Base-by-base conservation (phyloP, 2,329 filamentous ascomycete genomes). In the Epichloe baconii region DNA sequence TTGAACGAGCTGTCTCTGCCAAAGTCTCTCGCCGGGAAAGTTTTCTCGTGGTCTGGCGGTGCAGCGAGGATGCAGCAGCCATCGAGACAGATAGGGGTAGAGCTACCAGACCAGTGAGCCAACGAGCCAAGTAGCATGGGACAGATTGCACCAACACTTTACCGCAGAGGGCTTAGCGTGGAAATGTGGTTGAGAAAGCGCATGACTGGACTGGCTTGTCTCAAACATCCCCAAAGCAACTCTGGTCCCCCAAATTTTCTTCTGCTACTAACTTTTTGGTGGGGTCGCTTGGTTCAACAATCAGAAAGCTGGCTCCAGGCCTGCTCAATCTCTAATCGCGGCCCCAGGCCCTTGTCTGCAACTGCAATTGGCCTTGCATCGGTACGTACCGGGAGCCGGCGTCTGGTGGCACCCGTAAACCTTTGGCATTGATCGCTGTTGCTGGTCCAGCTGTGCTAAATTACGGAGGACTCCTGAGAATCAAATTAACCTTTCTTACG, bases 201-300 rank as follows among this genome's bases (percentile, higher is more conserved):
- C 14, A 10, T 40, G 40, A 26, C 19, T 14, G 17, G 17, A 17
- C 17, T 17, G 17, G 17, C 17, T 1, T 17, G 17, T 17, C 17
- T 17, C 17, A 17, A 17, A 17, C 17, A 17, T 17, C 17, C 17
- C 17, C 17, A 17, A 17, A 17, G 17, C 17, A 17, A 17, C 17
- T 17, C 17, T 57, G 56, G 55, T 61, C 62, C 64, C 64, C 64
- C 64, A 63, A 64, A 60, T 62, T 63, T 63, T 65, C 63, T 55
- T 59, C 15, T 58, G 48, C 54, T 59, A 54, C 59, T 58, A 58
- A 60, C 55, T 60, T 61, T 61, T 57, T 61, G 59, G 64, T 66
- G 64, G 64, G 63, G 57, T 63, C 23, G n/a, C 49, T 57, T 42
- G 49, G 63, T 66, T 66, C 64, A 66, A 66, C 64, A 66, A 66